Base-by-base conservation (phyloP, 2,329 filamentous ascomycete species). In the Phyllosticta citrichinensis region DNA sequence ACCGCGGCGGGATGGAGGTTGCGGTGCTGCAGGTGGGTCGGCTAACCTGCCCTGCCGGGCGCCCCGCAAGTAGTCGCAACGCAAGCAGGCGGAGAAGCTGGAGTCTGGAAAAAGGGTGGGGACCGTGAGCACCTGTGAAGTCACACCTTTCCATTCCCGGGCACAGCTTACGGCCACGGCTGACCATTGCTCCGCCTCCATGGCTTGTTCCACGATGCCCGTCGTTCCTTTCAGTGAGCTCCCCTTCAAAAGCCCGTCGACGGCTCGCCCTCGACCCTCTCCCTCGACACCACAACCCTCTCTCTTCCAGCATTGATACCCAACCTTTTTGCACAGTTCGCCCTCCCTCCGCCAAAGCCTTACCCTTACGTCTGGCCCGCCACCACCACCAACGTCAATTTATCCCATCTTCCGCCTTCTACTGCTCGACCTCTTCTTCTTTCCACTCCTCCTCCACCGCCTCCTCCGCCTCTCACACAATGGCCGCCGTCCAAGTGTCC, bases 311-410 rank as follows among this genome's bases (percentile, higher is more conserved):
- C 33, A 40, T 40, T 40, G 33, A 40, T 40, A 40, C 57, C 57
- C 57, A 59, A 55, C 58, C 20, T 10, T 56, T 52, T 20, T 47
- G 3, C 27, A 30, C 50, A 53, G 56, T 61, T 61, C 56, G 47
- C 57, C 59, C 53, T 61, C 59, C 55, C 40, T 61, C 54, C 52
- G 22, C 22, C 22, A 22, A 22, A 22, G 22, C 22, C 22, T 22
- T 22, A 22, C 22, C 22, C 54, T 50, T 52, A 53, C 51, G 40
- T 47, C 52, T 50, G 53, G 50, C 40, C 11, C 40, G n/a, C 30
- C 56, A 50, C 24, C 11, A n/a, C 35, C 12, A n/a, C 35, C 56
- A 30, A 47, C 30, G 47, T 54, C 57, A 35, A 35, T 52, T 52
- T 20, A 11, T 51, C n/a, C 50, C 50, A 5, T 24, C 25, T 52